Base-by-base conservation (phyloP, 805 yeast genomes). In the Lipomyces mesembrius region DNA sequence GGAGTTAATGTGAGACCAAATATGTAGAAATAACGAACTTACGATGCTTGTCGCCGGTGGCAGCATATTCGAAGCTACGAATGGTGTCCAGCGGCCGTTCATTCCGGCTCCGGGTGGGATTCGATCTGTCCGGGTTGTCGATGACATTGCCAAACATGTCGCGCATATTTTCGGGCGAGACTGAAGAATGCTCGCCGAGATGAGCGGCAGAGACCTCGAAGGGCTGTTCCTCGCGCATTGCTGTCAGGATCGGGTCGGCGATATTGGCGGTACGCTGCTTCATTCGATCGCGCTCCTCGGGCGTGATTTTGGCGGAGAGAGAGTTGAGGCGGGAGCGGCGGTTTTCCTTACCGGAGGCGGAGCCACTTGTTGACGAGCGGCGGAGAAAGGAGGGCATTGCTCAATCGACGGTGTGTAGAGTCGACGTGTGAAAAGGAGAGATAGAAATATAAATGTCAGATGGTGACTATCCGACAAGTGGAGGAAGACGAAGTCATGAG, bases 1-100 rank as follows among this genome's bases (percentile, higher is more conserved):
- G 8, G 11, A 11, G 22, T 29, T 57, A 17, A 34, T 35, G 12
- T 34, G n/a, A n/a, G 35, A 27, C 25, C 35, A 22, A 39, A 9
- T 8, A 37, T 25, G 27, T 22, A 52, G 46, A n/a, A 12, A 62
- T 14, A 43, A 25, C n/a, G 3, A 37, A 65, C 71, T 4, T 68
- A 69, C 72, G 56, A 20, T 62, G 51, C 59, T 58, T 80, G 78
- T 95, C 99, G 61, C 97, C 97, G 6, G 97, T 91, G 71, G 95
- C 92, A 51, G 98, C 88, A 76, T 89, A 95, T 81, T 95, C 98
- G 79, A 95, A 95, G 4, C 91, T 84, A 73, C 98, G 84, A 74
- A 95, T 93, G 1, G 99, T 95, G 78, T 96, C 99, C 74, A 95
- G 81, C 3, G 99, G 99, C 75, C 99, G 86, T 79, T 95, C 99